Percentiles rank a stretch among this genome's conserved stretches.
Evolutionary conservation across 345 rosid genomes (phyloP).

Genomic region (Citrus cavaleriei): DNA sequence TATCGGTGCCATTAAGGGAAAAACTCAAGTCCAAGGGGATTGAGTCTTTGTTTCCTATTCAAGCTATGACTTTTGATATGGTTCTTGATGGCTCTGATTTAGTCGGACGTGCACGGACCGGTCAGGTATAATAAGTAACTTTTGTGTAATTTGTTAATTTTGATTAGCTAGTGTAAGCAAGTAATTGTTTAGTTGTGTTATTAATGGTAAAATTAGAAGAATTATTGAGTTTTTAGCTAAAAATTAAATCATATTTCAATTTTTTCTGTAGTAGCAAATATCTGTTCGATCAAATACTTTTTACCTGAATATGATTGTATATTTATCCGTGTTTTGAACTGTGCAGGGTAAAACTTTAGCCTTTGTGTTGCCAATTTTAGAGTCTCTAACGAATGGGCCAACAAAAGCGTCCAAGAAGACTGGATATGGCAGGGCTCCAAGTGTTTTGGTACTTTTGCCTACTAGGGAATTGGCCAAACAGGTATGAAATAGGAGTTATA

Average conservation of each 20-base stretch:
- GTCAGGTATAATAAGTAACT: slow-evolving; percentile 51
- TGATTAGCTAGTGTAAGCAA: background rate
- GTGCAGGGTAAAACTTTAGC: slow-evolving; percentile 94
- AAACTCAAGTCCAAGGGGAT: slow-evolving; percentile 74
- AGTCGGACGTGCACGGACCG: slow-evolving; percentile 96
- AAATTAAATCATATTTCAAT: background rate
- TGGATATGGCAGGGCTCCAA: slow-evolving; percentile 81
- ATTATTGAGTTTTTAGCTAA: background rate
- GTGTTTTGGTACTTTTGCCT: slow-evolving; percentile 88
- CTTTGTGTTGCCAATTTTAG: slow-evolving; percentile 92
- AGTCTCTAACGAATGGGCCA: slow-evolving; percentile 73
- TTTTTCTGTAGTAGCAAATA: background rate
- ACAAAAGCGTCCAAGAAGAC: slow-evolving; percentile 55
- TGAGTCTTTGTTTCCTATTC: slow-evolving; percentile 82
- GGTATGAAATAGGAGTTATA: slow-evolving; percentile 30
- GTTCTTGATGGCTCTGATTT: slow-evolving; percentile 76
- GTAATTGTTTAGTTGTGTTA: background rate
- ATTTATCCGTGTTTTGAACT: background rate
- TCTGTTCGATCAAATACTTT: background rate
- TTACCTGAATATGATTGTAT: background rate
- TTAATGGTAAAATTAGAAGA: background rate
- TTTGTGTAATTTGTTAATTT: background rate
- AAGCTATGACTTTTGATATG: slow-evolving; percentile 75
- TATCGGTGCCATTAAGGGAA: slow-evolving; percentile 58
- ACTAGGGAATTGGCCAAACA: slow-evolving; percentile 94